Conservation (phyloP, 768 basidiomycete genomes). For the Tylopilus subfusipes region DNA sequence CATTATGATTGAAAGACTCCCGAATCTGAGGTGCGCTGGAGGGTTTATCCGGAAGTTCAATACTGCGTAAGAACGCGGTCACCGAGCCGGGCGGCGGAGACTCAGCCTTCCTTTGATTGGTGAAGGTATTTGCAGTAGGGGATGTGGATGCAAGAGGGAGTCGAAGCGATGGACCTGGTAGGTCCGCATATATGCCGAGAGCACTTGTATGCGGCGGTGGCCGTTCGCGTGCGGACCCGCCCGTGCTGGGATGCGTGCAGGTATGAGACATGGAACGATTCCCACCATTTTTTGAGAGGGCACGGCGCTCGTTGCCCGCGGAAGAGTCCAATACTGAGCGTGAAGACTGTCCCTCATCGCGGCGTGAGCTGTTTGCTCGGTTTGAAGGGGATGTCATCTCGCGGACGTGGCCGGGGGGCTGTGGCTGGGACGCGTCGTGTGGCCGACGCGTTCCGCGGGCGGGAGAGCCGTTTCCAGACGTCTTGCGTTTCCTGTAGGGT, state of each 20-base stretch:
- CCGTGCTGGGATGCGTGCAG: conserved; percentile 4
- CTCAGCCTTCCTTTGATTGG: conserved; percentile 1
- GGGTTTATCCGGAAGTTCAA: conserved; percentile 21
- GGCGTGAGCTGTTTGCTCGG: conserved; percentile 2
- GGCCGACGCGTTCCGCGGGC: conserved; percentile 10
- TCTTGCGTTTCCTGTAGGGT: conserved; percentile 21
- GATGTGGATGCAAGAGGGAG: conserved; percentile 14
- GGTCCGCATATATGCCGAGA: conserved; percentile 9
- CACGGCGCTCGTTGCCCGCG: conserved; percentile 3
- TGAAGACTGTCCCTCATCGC: conserved; percentile 4
- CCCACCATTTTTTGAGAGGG: conserved; percentile 5
- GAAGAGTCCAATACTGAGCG: background rate
- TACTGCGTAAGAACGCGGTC: conserved; percentile 25
- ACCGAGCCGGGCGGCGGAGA: conserved; percentile 16
- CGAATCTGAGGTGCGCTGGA: conserved; percentile 11
- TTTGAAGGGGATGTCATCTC: conserved; percentile 4
- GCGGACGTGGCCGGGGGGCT: background rate
- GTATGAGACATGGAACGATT: background rate
- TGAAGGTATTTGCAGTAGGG: background rate
- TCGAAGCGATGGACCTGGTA: conserved; percentile 11
- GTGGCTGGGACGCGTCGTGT: conserved; percentile 10
- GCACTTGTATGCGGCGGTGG: conserved; percentile 2
- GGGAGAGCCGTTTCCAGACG: conserved; percentile 4
- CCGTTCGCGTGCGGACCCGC: conserved; percentile 4
- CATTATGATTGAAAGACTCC: conserved; percentile 3